These are phyloP conservation scores for Peronospora tabacina DNA, from an alignment of 352 stramenopile genomes.

Conservation along the genomic window DNA sequence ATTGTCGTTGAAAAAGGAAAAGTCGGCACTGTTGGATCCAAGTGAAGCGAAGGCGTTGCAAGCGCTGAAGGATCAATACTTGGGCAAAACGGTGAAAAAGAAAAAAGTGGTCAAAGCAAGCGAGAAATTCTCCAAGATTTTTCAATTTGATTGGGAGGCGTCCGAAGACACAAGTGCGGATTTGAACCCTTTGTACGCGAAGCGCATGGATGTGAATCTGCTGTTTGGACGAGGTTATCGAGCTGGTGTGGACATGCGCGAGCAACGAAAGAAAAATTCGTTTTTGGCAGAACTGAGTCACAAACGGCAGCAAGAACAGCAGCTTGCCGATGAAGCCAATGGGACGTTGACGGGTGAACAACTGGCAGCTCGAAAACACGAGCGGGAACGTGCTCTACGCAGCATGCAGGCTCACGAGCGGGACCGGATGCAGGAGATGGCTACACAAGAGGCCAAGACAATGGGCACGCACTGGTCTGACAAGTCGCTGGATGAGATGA, in stretches of 20 bases:
- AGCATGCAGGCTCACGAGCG: slow-evolving; percentile 68
- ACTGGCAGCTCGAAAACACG: slow-evolving; percentile 50
- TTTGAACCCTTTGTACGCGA: slow-evolving; percentile 87
- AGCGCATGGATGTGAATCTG: slow-evolving; percentile 86
- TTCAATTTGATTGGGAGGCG: slow-evolving; percentile 92
- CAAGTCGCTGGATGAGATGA: slow-evolving; percentile 92
- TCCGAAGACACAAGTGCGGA: slow-evolving; percentile 88
- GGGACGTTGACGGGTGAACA: slow-evolving; percentile 53
- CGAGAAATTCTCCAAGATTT: slow-evolving; percentile 91
- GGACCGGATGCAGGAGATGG: slow-evolving; percentile 57
- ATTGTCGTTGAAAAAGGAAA: slow-evolving; percentile 13
- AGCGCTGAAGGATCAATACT: slow-evolving; percentile 84
- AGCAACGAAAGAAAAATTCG: slow-evolving; percentile 89
- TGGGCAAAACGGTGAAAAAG: slow-evolving; percentile 80
- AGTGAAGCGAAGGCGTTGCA: slow-evolving; percentile 73
- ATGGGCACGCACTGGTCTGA: slow-evolving; percentile 90
- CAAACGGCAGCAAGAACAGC: slow-evolving; percentile 81
- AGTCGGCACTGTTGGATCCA: slow-evolving; percentile 21
- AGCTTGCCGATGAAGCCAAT: slow-evolving; percentile 54
- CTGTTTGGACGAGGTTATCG: slow-evolving; percentile 90
- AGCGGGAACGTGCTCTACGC: slow-evolving; percentile 57
- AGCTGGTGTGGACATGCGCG: slow-evolving; percentile 88
- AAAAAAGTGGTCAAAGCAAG: slow-evolving; percentile 89
- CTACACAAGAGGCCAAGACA: slow-evolving; percentile 51
- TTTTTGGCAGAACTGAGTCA: slow-evolving; percentile 83